phyloP scores from a whole-genome alignment of 495 filamentous ascomycete species.

The Talaromyces stipitatus region DNA sequence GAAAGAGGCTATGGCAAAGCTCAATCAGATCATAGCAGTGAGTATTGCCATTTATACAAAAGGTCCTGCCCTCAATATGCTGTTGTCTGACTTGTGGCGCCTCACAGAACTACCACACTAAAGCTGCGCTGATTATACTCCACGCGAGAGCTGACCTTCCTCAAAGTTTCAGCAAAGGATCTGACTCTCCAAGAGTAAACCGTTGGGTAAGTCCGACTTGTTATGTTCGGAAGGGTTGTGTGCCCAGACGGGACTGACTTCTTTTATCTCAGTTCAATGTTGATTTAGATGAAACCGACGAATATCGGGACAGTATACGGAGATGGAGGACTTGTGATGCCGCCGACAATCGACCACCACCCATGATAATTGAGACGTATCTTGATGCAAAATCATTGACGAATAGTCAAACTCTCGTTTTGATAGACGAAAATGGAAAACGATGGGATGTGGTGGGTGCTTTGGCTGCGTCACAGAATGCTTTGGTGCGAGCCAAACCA shows the following conservation, averaged over 20 bases:
- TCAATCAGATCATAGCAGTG: slow-evolving; percentile 90
- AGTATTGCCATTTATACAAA: slow-evolving; percentile 9
- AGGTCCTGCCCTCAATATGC: neutral
- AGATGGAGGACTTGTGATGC: slow-evolving; percentile 74
- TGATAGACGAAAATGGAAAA: slow-evolving; percentile 81
- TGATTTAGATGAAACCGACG: slow-evolving; percentile 85
- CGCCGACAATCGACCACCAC: slow-evolving; percentile 69
- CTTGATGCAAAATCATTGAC: slow-evolving; percentile 75
- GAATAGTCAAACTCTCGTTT: slow-evolving; percentile 77
- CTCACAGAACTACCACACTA: slow-evolving; percentile 78
- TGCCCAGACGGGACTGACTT: neutral
- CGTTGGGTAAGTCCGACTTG: slow-evolving; percentile 74
- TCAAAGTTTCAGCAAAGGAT: slow-evolving; percentile 50
- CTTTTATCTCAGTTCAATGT: slow-evolving; percentile 68
- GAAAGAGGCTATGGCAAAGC: slow-evolving; percentile 60
- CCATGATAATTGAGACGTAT: slow-evolving; percentile 84
- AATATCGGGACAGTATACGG: slow-evolving; percentile 68
- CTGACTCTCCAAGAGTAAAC: slow-evolving; percentile 60
- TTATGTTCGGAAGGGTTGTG: neutral
- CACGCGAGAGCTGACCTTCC: slow-evolving; percentile 67
- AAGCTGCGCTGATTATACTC: slow-evolving; percentile 79
- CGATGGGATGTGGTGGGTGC: slow-evolving; percentile 87
- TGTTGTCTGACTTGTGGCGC: neutral
- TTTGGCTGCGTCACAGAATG: slow-evolving; percentile 50
- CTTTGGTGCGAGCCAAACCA: slow-evolving; percentile 27